These are phyloP conservation scores for Lepiota brunneoincarnata DNA, from an alignment of 768 basidiomycete species.

Conservation along the genomic window DNA sequence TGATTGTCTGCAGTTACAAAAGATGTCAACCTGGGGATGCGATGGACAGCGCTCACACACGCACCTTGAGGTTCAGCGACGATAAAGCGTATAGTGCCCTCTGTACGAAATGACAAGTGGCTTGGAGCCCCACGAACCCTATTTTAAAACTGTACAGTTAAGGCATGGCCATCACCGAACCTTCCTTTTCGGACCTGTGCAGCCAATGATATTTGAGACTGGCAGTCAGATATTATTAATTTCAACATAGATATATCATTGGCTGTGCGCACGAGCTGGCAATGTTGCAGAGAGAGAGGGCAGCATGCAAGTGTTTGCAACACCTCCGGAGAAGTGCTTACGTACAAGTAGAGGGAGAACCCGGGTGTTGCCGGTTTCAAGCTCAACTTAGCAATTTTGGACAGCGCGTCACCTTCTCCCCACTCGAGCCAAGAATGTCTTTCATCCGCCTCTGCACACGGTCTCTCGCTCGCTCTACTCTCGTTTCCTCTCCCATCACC, in stretches of 20 bases:
- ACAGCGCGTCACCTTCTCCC: constrained; percentile 10
- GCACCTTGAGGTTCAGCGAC: constrained; percentile 50
- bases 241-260: no score
- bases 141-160: constrained; percentile 42
- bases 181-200: background rate
- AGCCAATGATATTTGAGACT: no score
- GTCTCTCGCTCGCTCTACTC: constrained; percentile 40
- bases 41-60: constrained; percentile 26
- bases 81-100: constrained; percentile 19
- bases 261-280: no score
- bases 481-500: constrained; percentile 31
- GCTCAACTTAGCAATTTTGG: background rate
- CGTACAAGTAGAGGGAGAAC: background rate
- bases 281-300: no score
- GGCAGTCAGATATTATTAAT: no score
- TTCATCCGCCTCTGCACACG: constrained; percentile 51
- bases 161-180: constrained; percentile 33
- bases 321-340: no score
- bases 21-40: constrained; percentile 20
- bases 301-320: no score
- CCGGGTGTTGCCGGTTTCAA: constrained; percentile 12
- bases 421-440: constrained; percentile 41
- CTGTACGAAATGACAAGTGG: constrained; percentile 41
- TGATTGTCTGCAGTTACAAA: constrained; percentile 27
- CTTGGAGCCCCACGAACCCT: constrained; percentile 41